Base-by-base conservation (phyloP, 2,329 filamentous ascomycete genomes). In the Thyridium curvatum region DNA sequence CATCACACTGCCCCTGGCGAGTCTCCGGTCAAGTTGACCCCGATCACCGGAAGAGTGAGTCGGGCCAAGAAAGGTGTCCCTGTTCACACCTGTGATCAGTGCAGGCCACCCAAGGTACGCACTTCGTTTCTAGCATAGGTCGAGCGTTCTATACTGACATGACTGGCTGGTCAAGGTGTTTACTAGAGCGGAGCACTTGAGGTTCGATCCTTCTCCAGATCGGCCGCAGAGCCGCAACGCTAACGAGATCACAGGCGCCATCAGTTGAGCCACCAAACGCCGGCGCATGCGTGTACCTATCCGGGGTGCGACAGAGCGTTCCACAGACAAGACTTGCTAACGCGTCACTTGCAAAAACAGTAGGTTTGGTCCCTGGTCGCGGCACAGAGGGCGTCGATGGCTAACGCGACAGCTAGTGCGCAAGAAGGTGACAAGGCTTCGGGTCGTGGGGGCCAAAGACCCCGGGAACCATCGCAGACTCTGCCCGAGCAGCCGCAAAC, bases 201-300 rank as follows among this genome's bases (percentile, higher is more conserved):
- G 61, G 48, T 59, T 31, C 28, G 35, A 15, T 42, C 32, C 40
- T 12, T 6, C 10, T 26, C 21, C 6, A 6, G 21, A 26, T 26
- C 21, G 10, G 21, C 21, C 21, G 21, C 21, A 26, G 21, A 26
- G 21, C 21, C 21, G 21, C 21, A 26, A 26, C 21, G 10, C 21
- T 26, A 26, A 26, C 21, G 6, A 26, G 6, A 26, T 10, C 6
- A 26, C 41, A 79, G 77, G 50, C 73, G 77, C 39, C 77, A 82
- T 54, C 72, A 81, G 53, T 57, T 79, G 30, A 78, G 74, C 48
- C 77, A 82, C 53, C 64, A 71, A 40, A 70, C 66, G 37, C 73
- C 78, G 18, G 64, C 65, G 32, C 68, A 69, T 47, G 58, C 59
- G 30, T 82, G 78, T 44, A 61, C 56, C 3, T 65, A 69, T 40